Evolutionary conservation across 169 alveolate species (phyloP).

Genomic region (Besnoitia besnoiti): DNA sequence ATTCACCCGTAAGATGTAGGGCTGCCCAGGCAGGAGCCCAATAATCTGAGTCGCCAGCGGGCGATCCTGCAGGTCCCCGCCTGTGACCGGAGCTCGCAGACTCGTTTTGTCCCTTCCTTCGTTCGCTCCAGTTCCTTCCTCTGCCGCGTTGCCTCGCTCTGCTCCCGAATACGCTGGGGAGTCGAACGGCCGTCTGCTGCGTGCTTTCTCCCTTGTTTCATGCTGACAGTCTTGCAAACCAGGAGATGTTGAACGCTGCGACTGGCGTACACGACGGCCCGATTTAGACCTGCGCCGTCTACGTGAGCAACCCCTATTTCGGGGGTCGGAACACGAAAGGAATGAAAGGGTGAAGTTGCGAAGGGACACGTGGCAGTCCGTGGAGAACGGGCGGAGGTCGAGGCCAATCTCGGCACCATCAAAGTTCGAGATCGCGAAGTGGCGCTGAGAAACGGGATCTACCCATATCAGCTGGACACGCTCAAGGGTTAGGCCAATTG

Average conservation of each 20-base stretch:
- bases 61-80: too few species aligned
- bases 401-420: background rate
- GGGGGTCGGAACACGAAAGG: background rate
- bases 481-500: background rate
- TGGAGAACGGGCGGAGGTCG: background rate
- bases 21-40: conserved; percentile 60
- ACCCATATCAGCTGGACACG: conserved; percentile 24
- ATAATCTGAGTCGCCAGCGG: conserved; percentile 30
- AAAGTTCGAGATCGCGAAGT: background rate
- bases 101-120: too few species aligned
- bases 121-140: too few species aligned
- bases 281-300: background rate
- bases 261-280: background rate
- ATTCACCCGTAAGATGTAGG: conserved; percentile 16
- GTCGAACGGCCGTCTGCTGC: too few species aligned
- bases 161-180: background rate
- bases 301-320: background rate
- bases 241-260: background rate
- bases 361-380: background rate
- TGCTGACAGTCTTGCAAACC: background rate
- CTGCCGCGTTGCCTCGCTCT: background rate
- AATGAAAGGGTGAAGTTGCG: background rate
- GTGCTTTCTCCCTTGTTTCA: background rate
- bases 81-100: too few species aligned
- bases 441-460: background rate